phyloP scores from a whole-genome alignment of 2,329 filamentous ascomycete genomes.

The Ophiocordyceps polyrhachis-furcata region DNA sequence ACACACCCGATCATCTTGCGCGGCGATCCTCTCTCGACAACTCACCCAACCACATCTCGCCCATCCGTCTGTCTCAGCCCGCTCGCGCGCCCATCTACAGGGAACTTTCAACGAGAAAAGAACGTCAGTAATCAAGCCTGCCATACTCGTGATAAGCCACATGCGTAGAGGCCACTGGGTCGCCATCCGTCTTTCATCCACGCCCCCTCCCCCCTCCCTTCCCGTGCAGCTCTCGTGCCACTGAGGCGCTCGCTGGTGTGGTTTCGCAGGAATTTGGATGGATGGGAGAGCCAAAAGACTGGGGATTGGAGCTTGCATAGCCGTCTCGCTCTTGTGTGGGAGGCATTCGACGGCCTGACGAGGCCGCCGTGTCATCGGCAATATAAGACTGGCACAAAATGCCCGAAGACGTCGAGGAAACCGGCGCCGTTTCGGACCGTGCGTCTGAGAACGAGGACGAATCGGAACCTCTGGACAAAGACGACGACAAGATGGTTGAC shows the following conservation, averaged over 20 bases:
- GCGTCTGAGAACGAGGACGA: slow-evolving; percentile 43
- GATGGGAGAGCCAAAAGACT: slow-evolving; percentile 9
- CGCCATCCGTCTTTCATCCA: slow-evolving; percentile 9
- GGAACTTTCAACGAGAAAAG: not conserved
- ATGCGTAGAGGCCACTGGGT: slow-evolving; percentile 7
- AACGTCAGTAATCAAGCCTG: slow-evolving; percentile 1
- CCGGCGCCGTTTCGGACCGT: slow-evolving; percentile 36
- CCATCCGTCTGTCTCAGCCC: slow-evolving; percentile 3
- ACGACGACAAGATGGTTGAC: slow-evolving; percentile 34
- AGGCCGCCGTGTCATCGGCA: slow-evolving; percentile 7
- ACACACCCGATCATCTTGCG: slow-evolving; percentile 8
- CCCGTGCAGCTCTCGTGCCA: slow-evolving; percentile 8
- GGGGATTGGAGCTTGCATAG: slow-evolving; percentile 14
- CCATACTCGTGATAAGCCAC: slow-evolving; percentile 5
- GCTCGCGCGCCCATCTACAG: slow-evolving; percentile 1
- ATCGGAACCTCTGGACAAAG: slow-evolving; percentile 24
- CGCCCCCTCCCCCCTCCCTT: slow-evolving; percentile 5
- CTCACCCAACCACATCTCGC: slow-evolving; percentile 1
- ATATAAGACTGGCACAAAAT: slow-evolving; percentile 34
- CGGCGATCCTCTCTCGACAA: slow-evolving; percentile 5
- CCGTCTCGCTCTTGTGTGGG: slow-evolving; percentile 11
- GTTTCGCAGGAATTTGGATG: slow-evolving; percentile 14
- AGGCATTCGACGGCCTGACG: slow-evolving; percentile 1
- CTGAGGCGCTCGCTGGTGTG: slow-evolving; percentile 14
- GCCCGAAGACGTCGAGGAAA: slow-evolving; percentile 34